Conservation (phyloP, 1,284 basidiomycete species). For the Sparassis latifolia region DNA sequence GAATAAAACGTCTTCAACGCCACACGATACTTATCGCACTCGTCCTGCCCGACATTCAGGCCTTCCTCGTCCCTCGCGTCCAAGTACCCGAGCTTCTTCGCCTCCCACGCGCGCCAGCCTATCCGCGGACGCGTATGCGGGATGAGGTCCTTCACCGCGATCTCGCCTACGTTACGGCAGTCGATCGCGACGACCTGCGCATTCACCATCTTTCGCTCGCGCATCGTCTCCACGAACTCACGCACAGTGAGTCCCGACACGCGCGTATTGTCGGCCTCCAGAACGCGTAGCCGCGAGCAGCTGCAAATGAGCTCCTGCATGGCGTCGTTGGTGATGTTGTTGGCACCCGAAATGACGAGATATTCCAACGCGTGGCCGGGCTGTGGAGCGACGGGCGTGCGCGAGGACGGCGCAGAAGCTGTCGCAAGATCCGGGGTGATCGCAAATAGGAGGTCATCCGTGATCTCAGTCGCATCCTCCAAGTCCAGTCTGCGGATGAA, state of each 20-base stretch:
- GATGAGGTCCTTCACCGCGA: slow-evolving; percentile 52
- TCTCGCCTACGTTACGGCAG: slow-evolving; percentile 65
- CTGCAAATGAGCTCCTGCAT: slow-evolving; percentile 56
- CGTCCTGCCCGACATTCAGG: slow-evolving; percentile 56
- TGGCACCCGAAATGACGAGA: slow-evolving; percentile 67
- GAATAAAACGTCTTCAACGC: slow-evolving; percentile 82
- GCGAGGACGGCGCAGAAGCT: slow-evolving; percentile 4
- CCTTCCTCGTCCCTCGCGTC: slow-evolving; percentile 62
- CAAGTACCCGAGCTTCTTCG: slow-evolving; percentile 57
- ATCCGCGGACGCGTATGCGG: slow-evolving; percentile 54
- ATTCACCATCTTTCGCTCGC: slow-evolving; percentile 41
- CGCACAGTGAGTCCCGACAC: slow-evolving; percentile 57
- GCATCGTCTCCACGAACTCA: slow-evolving; percentile 57
- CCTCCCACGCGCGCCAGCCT: slow-evolving; percentile 68
- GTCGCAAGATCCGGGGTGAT: slow-evolving; percentile 48
- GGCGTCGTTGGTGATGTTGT: slow-evolving; percentile 55
- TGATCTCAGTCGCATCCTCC: slow-evolving; percentile 75
- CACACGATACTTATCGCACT: slow-evolving; percentile 66
- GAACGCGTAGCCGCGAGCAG: slow-evolving; percentile 54
- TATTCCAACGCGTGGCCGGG: slow-evolving; percentile 68
- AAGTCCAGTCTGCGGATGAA: slow-evolving; percentile 74
- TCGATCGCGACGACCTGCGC: slow-evolving; percentile 67
- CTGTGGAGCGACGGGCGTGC: slow-evolving; percentile 13
- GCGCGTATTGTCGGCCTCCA: slow-evolving; percentile 78
- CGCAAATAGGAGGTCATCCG: slow-evolving; percentile 60